A percentile compares a stretch with the other conserved stretches of the same genome.
Evolutionary conservation across 345 rosid species (phyloP).

Genomic region (Gossypium mustelinum): DNA sequence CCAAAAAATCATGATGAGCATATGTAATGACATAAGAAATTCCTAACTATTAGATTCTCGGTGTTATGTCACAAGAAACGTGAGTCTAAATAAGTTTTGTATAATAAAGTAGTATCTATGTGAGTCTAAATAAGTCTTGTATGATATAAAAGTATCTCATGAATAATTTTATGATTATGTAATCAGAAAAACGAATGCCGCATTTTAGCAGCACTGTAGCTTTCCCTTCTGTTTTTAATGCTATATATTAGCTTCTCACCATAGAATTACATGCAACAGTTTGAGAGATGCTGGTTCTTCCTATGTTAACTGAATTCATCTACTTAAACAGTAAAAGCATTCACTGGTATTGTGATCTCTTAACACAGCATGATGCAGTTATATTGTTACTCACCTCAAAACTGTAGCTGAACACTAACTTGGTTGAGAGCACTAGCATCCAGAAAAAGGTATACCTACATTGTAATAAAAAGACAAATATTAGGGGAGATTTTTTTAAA

Average conservation of each 20-base stretch:
- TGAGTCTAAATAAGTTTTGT: neutral
- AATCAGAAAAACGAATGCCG: neutral
- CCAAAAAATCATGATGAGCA: neutral
- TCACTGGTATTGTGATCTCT: neutral
- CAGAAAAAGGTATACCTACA: slow-evolving; percentile 77
- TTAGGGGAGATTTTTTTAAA: neutral
- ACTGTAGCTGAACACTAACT: slow-evolving; percentile 72
- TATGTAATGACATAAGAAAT: neutral
- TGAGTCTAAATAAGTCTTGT: too few species aligned
- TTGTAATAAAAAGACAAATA: slow-evolving; percentile 14
- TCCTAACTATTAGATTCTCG: neutral
- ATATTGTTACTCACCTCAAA: slow-evolving; percentile 63
- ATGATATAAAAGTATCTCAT: neutral
- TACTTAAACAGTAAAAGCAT: neutral
- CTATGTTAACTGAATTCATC: neutral
- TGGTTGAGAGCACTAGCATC: slow-evolving; percentile 71
- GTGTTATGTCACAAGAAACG: neutral
- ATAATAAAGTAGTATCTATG: too few species aligned
- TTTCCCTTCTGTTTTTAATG: neutral
- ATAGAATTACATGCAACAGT: neutral
- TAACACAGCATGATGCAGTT: neutral
- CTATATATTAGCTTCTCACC: neutral
- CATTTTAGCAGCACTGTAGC: neutral
- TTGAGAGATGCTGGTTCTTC: neutral
- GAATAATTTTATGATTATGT: neutral